Evolutionary conservation across 352 stramenopile genomes (phyloP), one percentile per base, ranked within the genome.

Genomic region (Phytophthora sansomeana): DNA sequence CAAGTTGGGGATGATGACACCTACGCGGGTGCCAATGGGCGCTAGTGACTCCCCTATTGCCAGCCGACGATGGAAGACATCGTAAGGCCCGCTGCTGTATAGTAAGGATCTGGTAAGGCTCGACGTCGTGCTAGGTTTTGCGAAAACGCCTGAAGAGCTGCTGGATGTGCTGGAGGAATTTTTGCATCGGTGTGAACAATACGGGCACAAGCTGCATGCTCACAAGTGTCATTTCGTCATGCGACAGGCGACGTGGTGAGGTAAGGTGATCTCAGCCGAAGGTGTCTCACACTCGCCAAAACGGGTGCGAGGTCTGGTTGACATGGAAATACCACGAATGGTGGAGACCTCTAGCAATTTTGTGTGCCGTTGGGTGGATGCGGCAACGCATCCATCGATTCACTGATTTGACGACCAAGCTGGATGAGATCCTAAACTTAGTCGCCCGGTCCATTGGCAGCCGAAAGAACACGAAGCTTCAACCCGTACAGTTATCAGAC

Each of bases 331-430:
- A 0, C 67, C 60, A 0, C 14, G n/a, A 0, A 67, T 17, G 0
- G 48, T 7, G 67, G 32, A 1, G 46, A 71, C 2, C 24, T 71
- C 1, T 39, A 75, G 13, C 60, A 67, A 33, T 75, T 9, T n/a
- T 71, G 5, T 75, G 67, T 16, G 67, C 61, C 4, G 32, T 63
- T 0, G 68, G 71, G 9, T 62, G 60, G 67, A 71, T 70, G 54
- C n/a, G 67, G 6, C 28, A 42, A 6, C 63, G 42, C 33, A 67
- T 67, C 7, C 33, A 52, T 1, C 16, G 51, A 0, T 75, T 68
- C 17, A 43, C 28, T 0, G 5, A 4, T 7, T 4, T 70, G 0
- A 47, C 32, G 7, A 24, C 30, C 1, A 10, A 39, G n/a, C n/a
- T n/a, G n/a, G n/a, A n/a, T n/a, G n/a, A n/a, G n/a, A n/a, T n/a